Evolutionary conservation across 805 yeast genomes (phyloP).

Genomic region (Candida railenensis): DNA sequence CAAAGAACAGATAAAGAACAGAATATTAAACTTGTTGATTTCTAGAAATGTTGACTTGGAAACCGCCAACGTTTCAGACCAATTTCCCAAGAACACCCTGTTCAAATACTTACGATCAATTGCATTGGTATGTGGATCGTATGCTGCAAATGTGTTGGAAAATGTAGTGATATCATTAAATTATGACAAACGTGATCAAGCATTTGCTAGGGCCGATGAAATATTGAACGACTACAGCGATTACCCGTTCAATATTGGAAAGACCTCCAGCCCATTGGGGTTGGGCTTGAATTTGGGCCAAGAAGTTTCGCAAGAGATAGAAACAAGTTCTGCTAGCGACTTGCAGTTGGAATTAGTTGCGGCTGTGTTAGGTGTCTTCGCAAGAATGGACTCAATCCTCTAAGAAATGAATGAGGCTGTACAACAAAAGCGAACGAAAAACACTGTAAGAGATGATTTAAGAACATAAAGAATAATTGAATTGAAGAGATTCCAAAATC

Average conservation of each 20-base stretch:
- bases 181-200: conserved; percentile 88
- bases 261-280: conserved; percentile 60
- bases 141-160: conserved; percentile 95
- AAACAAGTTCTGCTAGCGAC: conserved; percentile 48
- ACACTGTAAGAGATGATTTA: too few relatives aligned
- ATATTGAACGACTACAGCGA: conserved; percentile 77
- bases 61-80: conserved; percentile 44
- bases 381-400: conserved; percentile 87
- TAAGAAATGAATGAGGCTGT: conserved; percentile 35
- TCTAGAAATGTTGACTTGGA: conserved; percentile 62
- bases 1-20: conserved; percentile 74
- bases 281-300: conserved; percentile 68
- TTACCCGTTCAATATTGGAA: conserved; percentile 67
- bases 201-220: conserved; percentile 93
- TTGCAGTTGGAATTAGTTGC: conserved; percentile 86
- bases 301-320: conserved; percentile 54
- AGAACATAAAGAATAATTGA: too few relatives aligned
- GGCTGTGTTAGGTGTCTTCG: conserved; percentile 85
- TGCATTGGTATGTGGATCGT: conserved; percentile 81
- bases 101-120: conserved; percentile 75
- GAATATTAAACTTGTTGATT: conserved; percentile 69
- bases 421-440: too few relatives aligned
- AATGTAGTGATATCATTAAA: conserved; percentile 75
- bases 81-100: conserved; percentile 67
- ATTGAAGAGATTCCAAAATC: too few relatives aligned